These are phyloP conservation scores for Niveomyces coronatus DNA, from an alignment of 2,329 filamentous ascomycete species.

Conservation along the genomic window DNA sequence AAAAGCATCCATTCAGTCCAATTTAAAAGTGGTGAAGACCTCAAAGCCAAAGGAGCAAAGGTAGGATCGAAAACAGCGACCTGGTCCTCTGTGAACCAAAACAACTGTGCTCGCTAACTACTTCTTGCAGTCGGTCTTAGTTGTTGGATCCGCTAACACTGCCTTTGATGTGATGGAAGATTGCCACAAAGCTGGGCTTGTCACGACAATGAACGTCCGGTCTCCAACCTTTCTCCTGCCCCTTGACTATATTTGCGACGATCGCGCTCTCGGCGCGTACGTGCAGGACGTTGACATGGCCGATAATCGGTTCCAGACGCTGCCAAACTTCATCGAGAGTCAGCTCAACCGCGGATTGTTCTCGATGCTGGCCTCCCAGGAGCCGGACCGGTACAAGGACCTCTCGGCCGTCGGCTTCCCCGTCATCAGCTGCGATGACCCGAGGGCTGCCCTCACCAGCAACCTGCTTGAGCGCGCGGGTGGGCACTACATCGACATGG, in stretches of 20 bases:
- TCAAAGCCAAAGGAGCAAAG: not conserved
- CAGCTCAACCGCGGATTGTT: not conserved
- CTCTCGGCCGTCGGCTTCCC: not conserved
- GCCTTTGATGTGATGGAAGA: constrained; percentile 30
- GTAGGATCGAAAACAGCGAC: not conserved
- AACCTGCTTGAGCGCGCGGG: not conserved
- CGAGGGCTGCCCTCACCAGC: not conserved
- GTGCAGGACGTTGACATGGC: not conserved
- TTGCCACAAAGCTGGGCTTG: constrained; percentile 20
- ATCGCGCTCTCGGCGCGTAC: not conserved
- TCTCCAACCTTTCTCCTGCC: constrained; percentile 27
- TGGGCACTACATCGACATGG: not conserved
- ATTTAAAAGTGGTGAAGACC: not conserved
- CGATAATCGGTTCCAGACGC: not conserved
- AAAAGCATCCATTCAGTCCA: not conserved
- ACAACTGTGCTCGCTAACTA: not conserved
- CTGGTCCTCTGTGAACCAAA: not conserved
- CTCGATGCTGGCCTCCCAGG: not conserved
- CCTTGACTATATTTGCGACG: constrained; percentile 14
- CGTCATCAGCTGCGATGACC: not conserved
- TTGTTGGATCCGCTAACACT: constrained; percentile 31
- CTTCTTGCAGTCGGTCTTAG: constrained; percentile 16
- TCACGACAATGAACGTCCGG: constrained; percentile 24
- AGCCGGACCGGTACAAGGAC: not conserved
- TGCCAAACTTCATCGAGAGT: not conserved